Percentiles rank a stretch among this genome's conserved stretches.
phyloP scores from a whole-genome alignment of 805 yeast genomes.

The Zygotorulaspora sp. region DNA sequence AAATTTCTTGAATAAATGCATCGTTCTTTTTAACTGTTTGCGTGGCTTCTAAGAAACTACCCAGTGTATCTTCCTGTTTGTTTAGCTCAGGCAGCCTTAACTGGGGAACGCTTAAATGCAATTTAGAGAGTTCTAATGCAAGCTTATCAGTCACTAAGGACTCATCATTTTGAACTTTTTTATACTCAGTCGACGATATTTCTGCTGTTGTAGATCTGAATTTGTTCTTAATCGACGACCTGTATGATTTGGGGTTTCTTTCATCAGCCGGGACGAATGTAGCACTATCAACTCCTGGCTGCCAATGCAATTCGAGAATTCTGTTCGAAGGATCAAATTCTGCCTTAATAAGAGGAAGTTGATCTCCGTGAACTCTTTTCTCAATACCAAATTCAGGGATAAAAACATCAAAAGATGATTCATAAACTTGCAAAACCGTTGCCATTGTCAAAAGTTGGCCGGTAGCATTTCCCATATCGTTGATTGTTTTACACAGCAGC shows the following conservation, averaged over 20 bases:
- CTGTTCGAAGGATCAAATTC: constrained; percentile 73
- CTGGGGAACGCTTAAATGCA: constrained; percentile 50
- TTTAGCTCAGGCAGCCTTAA: constrained; percentile 31
- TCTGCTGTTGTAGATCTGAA: constrained; percentile 65
- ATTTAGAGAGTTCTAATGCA: constrained; percentile 43
- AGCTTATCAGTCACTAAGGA: constrained; percentile 40
- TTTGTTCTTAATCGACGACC: constrained; percentile 74
- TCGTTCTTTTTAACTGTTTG: constrained; percentile 58
- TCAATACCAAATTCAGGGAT: constrained; percentile 93
- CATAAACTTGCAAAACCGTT: constrained; percentile 86
- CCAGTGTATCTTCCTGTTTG: constrained; percentile 39
- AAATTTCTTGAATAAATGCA: constrained; percentile 70
- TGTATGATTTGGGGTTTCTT: constrained; percentile 66
- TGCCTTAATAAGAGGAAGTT: constrained; percentile 85
- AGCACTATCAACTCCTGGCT: constrained; percentile 85
- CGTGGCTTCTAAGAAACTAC: constrained; percentile 55
- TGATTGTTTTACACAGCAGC: constrained; percentile 75
- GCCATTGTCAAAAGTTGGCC: constrained; percentile 86
- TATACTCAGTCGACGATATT: constrained; percentile 53
- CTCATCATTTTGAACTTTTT: constrained; percentile 24
- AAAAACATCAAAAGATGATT: constrained; percentile 90
- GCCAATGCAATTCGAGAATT: constrained; percentile 84
- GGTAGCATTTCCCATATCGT: constrained; percentile 61
- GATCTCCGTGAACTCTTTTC: constrained; percentile 96
- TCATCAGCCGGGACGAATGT: constrained; percentile 91